phyloP scores from a whole-genome alignment of 2,329 filamentous ascomycete genomes.

The Leptosphaerulina australis region DNA sequence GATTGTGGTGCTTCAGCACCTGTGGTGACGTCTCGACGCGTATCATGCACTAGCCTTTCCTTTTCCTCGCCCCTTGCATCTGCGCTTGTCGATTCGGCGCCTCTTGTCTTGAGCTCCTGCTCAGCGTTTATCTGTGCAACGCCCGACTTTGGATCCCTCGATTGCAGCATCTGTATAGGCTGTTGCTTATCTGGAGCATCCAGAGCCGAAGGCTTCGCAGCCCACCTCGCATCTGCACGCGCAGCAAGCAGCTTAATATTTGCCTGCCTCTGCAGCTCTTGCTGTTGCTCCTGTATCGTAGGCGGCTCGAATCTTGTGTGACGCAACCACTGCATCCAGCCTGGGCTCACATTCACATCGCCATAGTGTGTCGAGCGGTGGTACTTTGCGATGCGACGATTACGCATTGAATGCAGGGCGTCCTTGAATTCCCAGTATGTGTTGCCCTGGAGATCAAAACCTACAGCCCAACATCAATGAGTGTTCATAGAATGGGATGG shows the following conservation, averaged over 20 bases:
- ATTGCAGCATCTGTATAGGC: constrained; percentile 53
- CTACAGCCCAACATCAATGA: constrained; percentile 32
- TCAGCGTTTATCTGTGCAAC: constrained; percentile 42
- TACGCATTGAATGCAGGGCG: constrained; percentile 58
- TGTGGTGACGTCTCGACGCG: constrained; percentile 6
- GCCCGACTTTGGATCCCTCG: constrained; percentile 51
- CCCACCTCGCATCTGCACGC: constrained; percentile 67
- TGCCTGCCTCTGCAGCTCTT: constrained; percentile 62
- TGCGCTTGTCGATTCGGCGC: constrained; percentile 16
- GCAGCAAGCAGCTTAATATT: constrained; percentile 65
- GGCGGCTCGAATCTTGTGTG: constrained; percentile 64
- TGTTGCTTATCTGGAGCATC: constrained; percentile 61
- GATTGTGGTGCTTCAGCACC: constrained; percentile 29
- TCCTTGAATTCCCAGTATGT: constrained; percentile 72
- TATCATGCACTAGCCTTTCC: constrained; percentile 8
- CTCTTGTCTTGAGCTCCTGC: constrained; percentile 29
- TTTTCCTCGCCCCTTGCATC: constrained; percentile 20
- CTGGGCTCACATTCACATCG: constrained; percentile 66
- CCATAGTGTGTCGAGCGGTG: constrained; percentile 59
- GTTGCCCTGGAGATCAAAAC: constrained; percentile 66
- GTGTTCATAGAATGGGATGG: neutral
- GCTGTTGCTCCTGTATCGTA: constrained; percentile 63
- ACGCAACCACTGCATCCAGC: constrained; percentile 73
- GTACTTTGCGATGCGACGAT: constrained; percentile 65
- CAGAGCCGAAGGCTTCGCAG: constrained; percentile 62